Percentiles rank a stretch among this genome's conserved stretches.
These are phyloP conservation scores for Dalbergia cochinchinensis DNA, from an alignment of 306 rosid species.

Conservation along the genomic window DNA sequence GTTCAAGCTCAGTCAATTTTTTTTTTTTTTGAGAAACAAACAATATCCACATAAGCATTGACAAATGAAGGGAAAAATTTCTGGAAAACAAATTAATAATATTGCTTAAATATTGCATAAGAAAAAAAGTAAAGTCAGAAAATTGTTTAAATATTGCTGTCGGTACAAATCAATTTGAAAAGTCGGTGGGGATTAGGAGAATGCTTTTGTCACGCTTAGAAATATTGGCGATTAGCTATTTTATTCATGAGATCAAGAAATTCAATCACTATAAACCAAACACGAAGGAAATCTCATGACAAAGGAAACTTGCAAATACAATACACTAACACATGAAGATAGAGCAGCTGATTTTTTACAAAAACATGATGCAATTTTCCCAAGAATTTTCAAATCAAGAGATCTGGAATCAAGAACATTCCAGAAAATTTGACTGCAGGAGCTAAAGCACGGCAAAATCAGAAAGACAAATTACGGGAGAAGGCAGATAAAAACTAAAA, in stretches of 20 bases:
- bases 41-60: too few relatives aligned
- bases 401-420: background rate
- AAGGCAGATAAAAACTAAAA: background rate
- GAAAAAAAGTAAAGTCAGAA: constrained; percentile 45
- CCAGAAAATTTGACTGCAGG: background rate
- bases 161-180: constrained; percentile 40
- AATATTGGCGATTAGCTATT: constrained; percentile 14
- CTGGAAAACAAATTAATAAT: too few relatives aligned
- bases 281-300: constrained; percentile 20
- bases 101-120: background rate
- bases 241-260: background rate
- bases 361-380: constrained; percentile 9
- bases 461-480: background rate
- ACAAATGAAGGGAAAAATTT: too few relatives aligned
- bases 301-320: constrained; percentile 13
- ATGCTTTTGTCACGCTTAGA: constrained; percentile 29
- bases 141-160: constrained; percentile 40
- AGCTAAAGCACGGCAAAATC: background rate
- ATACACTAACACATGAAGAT: background rate
- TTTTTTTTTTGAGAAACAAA: background rate
- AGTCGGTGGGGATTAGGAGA: constrained; percentile 41
- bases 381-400: background rate
- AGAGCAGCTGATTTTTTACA: constrained; percentile 30
- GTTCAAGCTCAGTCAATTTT: constrained; percentile 55
- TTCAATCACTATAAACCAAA: background rate